phyloP scores from a whole-genome alignment of 192 early-diverging fungal genomes.

The Umbelopsis sp. region DNA sequence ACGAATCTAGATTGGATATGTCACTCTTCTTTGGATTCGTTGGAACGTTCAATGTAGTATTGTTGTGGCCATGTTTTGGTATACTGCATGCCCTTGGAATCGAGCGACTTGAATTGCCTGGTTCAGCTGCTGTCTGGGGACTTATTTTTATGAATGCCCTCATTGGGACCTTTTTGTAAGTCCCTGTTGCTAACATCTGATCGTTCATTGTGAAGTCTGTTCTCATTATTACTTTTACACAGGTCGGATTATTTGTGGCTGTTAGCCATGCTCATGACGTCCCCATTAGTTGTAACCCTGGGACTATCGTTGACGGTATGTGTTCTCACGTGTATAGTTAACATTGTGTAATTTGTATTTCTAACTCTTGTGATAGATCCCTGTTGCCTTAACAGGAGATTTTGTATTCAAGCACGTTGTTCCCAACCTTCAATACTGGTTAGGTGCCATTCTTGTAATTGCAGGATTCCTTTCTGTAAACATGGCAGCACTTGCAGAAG shows the following conservation, averaged over 20 bases:
- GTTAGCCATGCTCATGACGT: slow-evolving; percentile 75
- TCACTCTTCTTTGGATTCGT: slow-evolving; percentile 82
- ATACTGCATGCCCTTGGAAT: slow-evolving; percentile 61
- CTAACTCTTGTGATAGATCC: slow-evolving; percentile 42
- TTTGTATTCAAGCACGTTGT: slow-evolving; percentile 63
- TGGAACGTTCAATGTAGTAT: slow-evolving; percentile 66
- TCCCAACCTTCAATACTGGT: slow-evolving; percentile 54
- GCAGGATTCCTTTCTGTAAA: slow-evolving; percentile 71
- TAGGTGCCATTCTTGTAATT: slow-evolving; percentile 68
- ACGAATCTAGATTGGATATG: slow-evolving; percentile 70
- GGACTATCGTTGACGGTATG: slow-evolving; percentile 73
- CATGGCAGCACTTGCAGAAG: slow-evolving; percentile 39
- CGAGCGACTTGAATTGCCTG: slow-evolving; percentile 68
- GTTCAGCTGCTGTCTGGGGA: slow-evolving; percentile 48
- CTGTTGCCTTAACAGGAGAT: slow-evolving; percentile 70
- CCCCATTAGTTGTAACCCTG: slow-evolving; percentile 79
- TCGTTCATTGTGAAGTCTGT: too few species aligned
- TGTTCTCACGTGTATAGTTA: not conserved
- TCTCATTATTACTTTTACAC: not conserved
- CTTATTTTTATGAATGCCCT: slow-evolving; percentile 75
- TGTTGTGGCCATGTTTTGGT: slow-evolving; percentile 68
- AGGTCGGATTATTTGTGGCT: slow-evolving; percentile 82
- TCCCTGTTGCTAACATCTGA: not conserved
- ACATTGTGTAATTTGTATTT: not conserved
- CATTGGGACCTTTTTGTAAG: slow-evolving; percentile 76